phyloP scores from a whole-genome alignment of 148 eudicot species.

The Agrostemma githago region DNA sequence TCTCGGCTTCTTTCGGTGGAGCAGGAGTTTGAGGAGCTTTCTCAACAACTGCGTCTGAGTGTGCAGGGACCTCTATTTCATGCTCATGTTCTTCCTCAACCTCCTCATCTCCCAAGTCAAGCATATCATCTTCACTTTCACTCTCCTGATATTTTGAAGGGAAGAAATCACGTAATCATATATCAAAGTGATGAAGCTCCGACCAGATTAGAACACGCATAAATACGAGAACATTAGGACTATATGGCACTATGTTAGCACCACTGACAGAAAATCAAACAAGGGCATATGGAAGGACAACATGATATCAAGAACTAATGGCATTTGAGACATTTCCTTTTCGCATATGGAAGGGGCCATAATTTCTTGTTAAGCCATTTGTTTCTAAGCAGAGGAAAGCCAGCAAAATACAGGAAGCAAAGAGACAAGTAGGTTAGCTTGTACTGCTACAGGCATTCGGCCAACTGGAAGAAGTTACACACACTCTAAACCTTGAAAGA shows the following conservation, averaged over 20 bases:
- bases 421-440: background rate
- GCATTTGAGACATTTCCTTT: background rate
- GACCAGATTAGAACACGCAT: background rate
- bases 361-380: too few relatives aligned
- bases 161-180: slow-evolving; percentile 1
- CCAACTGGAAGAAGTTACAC: background rate
- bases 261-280: background rate
- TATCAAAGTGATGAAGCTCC: background rate
- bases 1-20: slow-evolving; percentile 74
- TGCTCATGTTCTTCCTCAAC: slow-evolving; percentile 81
- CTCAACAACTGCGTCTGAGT: slow-evolving; percentile 45
- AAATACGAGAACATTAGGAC: background rate
- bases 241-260: background rate
- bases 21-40: slow-evolving; percentile 50
- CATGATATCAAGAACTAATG: background rate
- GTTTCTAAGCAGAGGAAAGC: background rate
- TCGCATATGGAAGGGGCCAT: too few relatives aligned
- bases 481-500: background rate
- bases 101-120: slow-evolving; percentile 81
- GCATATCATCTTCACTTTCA: slow-evolving; percentile 92
- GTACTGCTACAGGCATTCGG: background rate
- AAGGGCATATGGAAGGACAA: background rate
- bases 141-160: slow-evolving; percentile 52
- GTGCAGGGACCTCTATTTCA: slow-evolving; percentile 52
- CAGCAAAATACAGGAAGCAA: background rate